A percentile compares a stretch with the other conserved stretches of the same genome.
These are phyloP conservation scores for Colletotrichum sp. DNA, from an alignment of 2,329 filamentous ascomycete genomes.

Conservation along the genomic window DNA sequence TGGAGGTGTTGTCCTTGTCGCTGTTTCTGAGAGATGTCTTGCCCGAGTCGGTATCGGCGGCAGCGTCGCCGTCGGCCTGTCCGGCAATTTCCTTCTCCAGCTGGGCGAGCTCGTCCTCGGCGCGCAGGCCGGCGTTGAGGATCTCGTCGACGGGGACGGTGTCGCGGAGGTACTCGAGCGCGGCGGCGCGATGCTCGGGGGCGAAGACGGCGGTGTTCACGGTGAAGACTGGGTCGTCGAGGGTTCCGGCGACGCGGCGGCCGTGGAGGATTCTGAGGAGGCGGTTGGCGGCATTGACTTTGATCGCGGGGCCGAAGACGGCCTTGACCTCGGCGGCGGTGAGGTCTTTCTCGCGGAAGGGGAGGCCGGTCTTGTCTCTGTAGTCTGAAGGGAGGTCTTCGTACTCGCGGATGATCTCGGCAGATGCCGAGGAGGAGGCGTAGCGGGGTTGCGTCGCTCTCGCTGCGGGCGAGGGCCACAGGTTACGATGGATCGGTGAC, in stretches of 20 bases:
- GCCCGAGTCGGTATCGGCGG: slow-evolving; percentile 7
- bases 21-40: background rate
- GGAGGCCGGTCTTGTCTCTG: slow-evolving; percentile 57
- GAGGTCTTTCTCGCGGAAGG: slow-evolving; percentile 56
- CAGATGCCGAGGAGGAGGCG: slow-evolving; percentile 14
- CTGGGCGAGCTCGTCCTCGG: slow-evolving; percentile 64
- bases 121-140: slow-evolving; percentile 62
- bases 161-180: slow-evolving; percentile 59
- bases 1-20: slow-evolving; percentile 23
- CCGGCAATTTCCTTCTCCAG: slow-evolving; percentile 45
- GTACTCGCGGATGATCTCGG: slow-evolving; percentile 52
- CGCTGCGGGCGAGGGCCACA: slow-evolving; percentile 7
- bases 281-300: slow-evolving; percentile 50
- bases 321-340: slow-evolving; percentile 46
- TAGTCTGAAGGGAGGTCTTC: slow-evolving; percentile 63
- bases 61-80: slow-evolving; percentile 20
- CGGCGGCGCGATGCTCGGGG: slow-evolving; percentile 45
- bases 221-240: slow-evolving; percentile 60
- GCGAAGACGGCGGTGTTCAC: slow-evolving; percentile 51
- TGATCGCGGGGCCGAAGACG: slow-evolving; percentile 56
- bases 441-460: background rate
- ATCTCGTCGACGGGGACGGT: slow-evolving; percentile 63
- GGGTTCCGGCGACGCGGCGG: slow-evolving; percentile 65
- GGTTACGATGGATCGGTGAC: background rate
- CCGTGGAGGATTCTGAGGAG: slow-evolving; percentile 65